Evolutionary conservation across 2,329 filamentous ascomycete species (phyloP), one percentile per base, ranked within the genome.

Genomic region (Colletotrichum tabaci): DNA sequence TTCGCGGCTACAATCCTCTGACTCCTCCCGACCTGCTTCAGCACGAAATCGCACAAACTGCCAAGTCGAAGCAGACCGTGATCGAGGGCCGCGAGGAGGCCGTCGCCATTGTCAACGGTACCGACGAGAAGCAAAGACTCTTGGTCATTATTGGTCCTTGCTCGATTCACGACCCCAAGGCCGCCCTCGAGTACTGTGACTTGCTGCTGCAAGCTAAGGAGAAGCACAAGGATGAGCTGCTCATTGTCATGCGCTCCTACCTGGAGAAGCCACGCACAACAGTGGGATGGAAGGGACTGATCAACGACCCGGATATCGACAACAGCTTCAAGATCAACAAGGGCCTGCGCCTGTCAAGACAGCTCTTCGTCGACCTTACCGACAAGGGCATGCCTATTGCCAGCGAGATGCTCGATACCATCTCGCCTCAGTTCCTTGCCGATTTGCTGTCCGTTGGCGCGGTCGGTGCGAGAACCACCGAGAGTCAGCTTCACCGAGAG

Each of bases 321-420:
- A 96, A 98, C 82, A 96, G 93, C 83, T 98, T 98, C 92, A 92
- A 98, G 85, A 98, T 99, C 86, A 98, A 98, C 88, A 98, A 98
- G 88, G 96, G 96, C 23, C 84, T 99, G 79, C 91, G 94, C 61
- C 87, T 95, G 66, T 94, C 94, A 67, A 90, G 96, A 76, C 92
- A 98, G 83, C 89, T 99, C 80, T 98, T 98, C 83, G 92, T 97
- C 74, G 95, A 98, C 81, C 87, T 99, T 76, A 98, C 96, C 0
- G 87, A 90, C 81, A 93, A 91, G 85, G 96, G 96, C 79, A 97
- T 99, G 94, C 96, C 96, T 40, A 92, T 99, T 77, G 96, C 96
- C 53, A 96, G 92, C 81, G 96, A 99, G 85, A 98, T 99, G 94
- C 88, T 99, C 73, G 96, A 99, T 81, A 98, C 96, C 64, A 98